phyloP scores from a whole-genome alignment of 2,329 filamentous ascomycete species.

The Myriosclerotinia duriaeana region DNA sequence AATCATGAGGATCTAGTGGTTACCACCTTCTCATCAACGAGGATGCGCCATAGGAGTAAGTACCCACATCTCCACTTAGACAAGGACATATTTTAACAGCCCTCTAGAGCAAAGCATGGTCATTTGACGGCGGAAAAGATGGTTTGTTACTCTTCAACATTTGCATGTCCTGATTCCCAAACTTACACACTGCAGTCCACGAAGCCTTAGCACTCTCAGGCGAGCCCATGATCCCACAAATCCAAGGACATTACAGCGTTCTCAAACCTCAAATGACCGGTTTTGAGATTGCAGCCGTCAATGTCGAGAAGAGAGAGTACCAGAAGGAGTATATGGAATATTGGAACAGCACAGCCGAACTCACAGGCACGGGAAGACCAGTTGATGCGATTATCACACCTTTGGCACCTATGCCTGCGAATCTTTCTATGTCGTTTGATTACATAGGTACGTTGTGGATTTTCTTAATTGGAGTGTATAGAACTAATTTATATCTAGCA shows the following conservation, averaged over 20 bases:
- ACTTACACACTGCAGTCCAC: slow-evolving; percentile 40
- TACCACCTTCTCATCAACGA: slow-evolving; percentile 51
- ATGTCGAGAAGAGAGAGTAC: slow-evolving; percentile 54
- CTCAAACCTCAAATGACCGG: slow-evolving; percentile 40
- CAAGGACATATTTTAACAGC: slow-evolving; percentile 1
- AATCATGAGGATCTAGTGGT: slow-evolving; percentile 46
- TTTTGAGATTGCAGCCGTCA: slow-evolving; percentile 42
- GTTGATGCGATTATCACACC: slow-evolving; percentile 57
- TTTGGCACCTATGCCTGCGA: slow-evolving; percentile 44
- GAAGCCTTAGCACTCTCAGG: slow-evolving; percentile 54
- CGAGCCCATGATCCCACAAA: slow-evolving; percentile 46
- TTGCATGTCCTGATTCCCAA: not conserved
- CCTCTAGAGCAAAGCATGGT: slow-evolving; percentile 41
- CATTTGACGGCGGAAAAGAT: slow-evolving; percentile 53
- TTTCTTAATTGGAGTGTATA: not conserved
- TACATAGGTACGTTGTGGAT: slow-evolving; percentile 5
- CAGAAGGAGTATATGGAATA: slow-evolving; percentile 60
- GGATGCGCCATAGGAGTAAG: slow-evolving; percentile 45
- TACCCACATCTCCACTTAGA: slow-evolving; percentile 35
- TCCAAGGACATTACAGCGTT: slow-evolving; percentile 30
- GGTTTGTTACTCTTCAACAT: slow-evolving; percentile 25
- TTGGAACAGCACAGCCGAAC: slow-evolving; percentile 36
- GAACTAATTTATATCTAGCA: not conserved
- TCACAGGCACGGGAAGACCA: slow-evolving; percentile 41
- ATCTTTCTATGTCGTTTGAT: slow-evolving; percentile 20